Evolutionary conservation across 2,329 filamentous ascomycete species (phyloP), one percentile per base, ranked within the genome.

Genomic region (Westerdykella ornata): DNA sequence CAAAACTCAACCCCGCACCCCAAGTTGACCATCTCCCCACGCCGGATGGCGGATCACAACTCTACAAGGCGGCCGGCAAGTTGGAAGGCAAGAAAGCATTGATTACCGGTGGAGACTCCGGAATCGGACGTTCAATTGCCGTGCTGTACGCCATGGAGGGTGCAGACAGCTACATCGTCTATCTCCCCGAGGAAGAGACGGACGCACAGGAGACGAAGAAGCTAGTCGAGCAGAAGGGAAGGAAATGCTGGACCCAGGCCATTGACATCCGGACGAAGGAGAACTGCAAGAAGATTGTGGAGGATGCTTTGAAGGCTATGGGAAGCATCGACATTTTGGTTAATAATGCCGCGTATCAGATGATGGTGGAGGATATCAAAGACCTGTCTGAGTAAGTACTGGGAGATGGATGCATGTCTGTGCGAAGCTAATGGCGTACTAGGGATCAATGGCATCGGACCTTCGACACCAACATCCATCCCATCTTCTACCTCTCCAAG

Each of bases 401-500:
- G 22, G 9, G 7, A 13, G 4, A 3, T 26, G 31, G 18, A 4
- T 31, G 2, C 18, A 22, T 9, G 9, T 11, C 4, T 15, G 19
- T 9, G 17, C 3, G 8, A 11, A 14, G 19, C 51, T 57, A 37
- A 64, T 42, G 9, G 4, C 11, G 4, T 5, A 9, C 3, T 22
- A 82, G 78, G 57, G 83, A 87, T 4, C 85, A 92, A 68, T 92
- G 85, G 85, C 55, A 82, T 38, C 72, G 81, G 44, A 90, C 85
- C 0, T 90, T 94, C 68, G 74, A 87, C 65, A 85, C 81, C 36
- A 94, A 92, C 68, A 88, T 92, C 56, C 83, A 90, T 65, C 77
- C 84, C 3, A 83, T 80, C 70, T 92, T 88, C 72, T 90, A 81
- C 69, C 72, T 90, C 28, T 76, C 85, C 45, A 92, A 92, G 64